These are phyloP conservation scores for Dactylonectria macrodidyma DNA, from an alignment of 2,329 filamentous ascomycete genomes.

Conservation along the genomic window DNA sequence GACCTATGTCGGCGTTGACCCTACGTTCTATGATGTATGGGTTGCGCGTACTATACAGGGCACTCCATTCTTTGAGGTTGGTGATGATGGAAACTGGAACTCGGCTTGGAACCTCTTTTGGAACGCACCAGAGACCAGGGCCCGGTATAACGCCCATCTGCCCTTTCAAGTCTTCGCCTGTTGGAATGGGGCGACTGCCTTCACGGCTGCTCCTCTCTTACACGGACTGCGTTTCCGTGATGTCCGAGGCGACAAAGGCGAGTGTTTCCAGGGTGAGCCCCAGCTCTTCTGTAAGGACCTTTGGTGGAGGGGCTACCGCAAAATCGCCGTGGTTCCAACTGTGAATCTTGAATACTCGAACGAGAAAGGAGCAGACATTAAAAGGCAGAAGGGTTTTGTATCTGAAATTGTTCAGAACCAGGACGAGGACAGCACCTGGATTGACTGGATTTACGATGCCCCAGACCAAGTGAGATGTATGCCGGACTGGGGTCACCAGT, in stretches of 20 bases:
- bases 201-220: constrained; percentile 64
- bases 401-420: constrained; percentile 52
- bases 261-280: constrained; percentile 47
- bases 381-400: constrained; percentile 65
- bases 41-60: constrained; percentile 66
- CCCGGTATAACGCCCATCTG: constrained; percentile 51
- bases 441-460: constrained; percentile 61
- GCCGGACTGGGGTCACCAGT: constrained; percentile 57
- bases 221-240: constrained; percentile 62
- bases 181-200: constrained; percentile 70
- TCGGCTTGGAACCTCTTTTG: constrained; percentile 67
- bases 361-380: constrained; percentile 60
- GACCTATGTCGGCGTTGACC: constrained; percentile 59
- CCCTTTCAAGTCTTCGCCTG: constrained; percentile 74
- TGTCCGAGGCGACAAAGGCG: constrained; percentile 60
- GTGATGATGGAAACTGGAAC: constrained; percentile 64
- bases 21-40: constrained; percentile 72
- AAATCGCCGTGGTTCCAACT: constrained; percentile 69
- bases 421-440: constrained; percentile 45
- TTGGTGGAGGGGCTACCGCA: constrained; percentile 64
- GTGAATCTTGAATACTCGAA: constrained; percentile 70
- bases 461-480: constrained; percentile 66
- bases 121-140: constrained; percentile 58
- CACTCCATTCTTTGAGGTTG: constrained; percentile 69
- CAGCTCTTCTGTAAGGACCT: constrained; percentile 71